A percentile compares a stretch with the other conserved stretches of the same genome.
Conservation (phyloP, 225 moss, liverwort and hornwort species). For the Sphagnum tenellum region DNA sequence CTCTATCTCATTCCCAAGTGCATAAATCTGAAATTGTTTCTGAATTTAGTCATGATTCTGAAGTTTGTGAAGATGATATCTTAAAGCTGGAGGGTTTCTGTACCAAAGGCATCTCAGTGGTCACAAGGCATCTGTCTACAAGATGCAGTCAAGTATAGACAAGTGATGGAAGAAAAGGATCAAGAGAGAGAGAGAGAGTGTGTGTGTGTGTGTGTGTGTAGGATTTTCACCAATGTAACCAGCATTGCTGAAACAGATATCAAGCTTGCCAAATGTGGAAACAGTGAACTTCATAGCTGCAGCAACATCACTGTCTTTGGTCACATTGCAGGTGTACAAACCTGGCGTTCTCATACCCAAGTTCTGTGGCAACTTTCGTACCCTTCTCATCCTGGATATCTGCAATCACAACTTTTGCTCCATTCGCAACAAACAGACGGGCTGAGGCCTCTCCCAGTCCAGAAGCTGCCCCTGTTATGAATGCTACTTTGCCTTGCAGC, state of each 20-base stretch:
- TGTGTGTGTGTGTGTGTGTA: too few species aligned
- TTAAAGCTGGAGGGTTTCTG: too few species aligned
- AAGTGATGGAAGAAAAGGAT: too few species aligned
- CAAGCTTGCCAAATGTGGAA: not conserved
- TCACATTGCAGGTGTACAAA: conserved; percentile 12
- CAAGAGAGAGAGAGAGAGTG: too few species aligned
- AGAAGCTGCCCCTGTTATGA: conserved; percentile 4
- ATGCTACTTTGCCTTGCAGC: conserved; percentile 11
- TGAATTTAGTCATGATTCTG: too few species aligned
- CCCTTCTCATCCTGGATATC: conserved; percentile 8
- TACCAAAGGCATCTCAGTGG: too few species aligned
- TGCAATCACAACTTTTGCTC: conserved; percentile 3
- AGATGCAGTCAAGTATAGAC: too few species aligned
- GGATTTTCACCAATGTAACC: not conserved
- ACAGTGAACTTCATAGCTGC: conserved; percentile 1
- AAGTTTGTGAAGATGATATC: too few species aligned
- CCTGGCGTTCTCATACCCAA: not conserved
- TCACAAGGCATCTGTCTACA: too few species aligned
- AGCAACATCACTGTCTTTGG: conserved; percentile 1
- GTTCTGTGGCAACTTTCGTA: not conserved
- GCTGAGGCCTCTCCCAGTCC: conserved; percentile 7
- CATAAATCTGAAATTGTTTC: too few species aligned
- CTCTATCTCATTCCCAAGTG: too few species aligned
- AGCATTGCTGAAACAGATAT: conserved; percentile 9
- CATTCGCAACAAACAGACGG: not conserved